Percentiles rank a stretch among this genome's conserved stretches.
phyloP scores from a whole-genome alignment of 176 grass and related monocot species.

The Aegilops umbellulata region DNA sequence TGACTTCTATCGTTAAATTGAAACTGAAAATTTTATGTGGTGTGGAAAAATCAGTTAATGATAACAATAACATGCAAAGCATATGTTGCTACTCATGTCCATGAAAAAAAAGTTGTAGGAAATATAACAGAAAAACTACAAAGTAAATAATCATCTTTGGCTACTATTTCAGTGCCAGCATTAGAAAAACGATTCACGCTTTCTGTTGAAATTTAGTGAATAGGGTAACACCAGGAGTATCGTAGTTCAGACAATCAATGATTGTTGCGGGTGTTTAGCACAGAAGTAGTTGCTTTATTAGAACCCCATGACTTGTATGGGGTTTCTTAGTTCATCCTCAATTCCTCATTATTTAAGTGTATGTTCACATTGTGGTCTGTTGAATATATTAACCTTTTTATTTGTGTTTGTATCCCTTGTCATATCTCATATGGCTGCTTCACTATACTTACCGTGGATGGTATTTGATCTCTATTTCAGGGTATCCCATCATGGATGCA shows the following conservation, averaged over 20 bases:
- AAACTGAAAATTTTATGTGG: background rate
- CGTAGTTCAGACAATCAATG: background rate
- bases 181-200: background rate
- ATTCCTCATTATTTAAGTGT: background rate
- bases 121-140: background rate
- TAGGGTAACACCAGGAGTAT: background rate
- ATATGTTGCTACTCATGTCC: background rate
- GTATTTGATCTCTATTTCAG: slow-evolving; percentile 35
- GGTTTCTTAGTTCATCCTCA: background rate
- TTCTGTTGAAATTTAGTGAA: background rate
- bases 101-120: background rate
- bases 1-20: background rate
- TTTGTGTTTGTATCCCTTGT: background rate
- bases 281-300: background rate
- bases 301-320: background rate
- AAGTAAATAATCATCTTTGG: background rate
- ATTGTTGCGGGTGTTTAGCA: background rate
- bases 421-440: background rate
- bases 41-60: background rate
- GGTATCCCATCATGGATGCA: slow-evolving; percentile 41
- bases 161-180: background rate
- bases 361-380: background rate
- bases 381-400: background rate
- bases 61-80: background rate
- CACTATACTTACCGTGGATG: background rate